Evolutionary conservation across 2,329 filamentous ascomycete genomes (phyloP), one percentile per base, ranked within the genome.

Genomic region (Neurospora sp.): DNA sequence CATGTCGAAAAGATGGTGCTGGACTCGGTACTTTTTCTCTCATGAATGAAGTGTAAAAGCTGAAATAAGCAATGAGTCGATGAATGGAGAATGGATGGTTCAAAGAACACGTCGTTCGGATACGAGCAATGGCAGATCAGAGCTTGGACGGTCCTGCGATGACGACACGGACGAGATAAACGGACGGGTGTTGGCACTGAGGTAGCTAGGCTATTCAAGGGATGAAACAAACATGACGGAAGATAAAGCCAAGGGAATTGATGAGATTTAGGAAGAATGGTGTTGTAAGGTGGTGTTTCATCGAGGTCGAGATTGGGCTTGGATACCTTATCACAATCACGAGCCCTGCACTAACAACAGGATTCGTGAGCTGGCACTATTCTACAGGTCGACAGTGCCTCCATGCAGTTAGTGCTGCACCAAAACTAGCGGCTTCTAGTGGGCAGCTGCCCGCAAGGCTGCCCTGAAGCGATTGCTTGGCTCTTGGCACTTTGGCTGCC

Each of bases 1-100:
- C 84, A 86, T 86, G 71, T 68, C 19, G 33, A 39, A 65, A 15
- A 41, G 46, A 67, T 36, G 39, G 33, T 11, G 40, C 38, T 15
- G 39, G 28, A 68, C 10, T 8, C 3, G 23, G 52, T 33, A 4
- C 6, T 33, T 33, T 33, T 4, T 6, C 52, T 33, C 23, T 33
- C 52, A 62, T 62, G 46, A 28, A 52, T 52, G 23, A 62, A 33
- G 52, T 17, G 52, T 8, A 17, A 33, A 62, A 17, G 12, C 52
- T 62, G 23, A 62, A 28, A 15, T 8, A 17, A 12, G 23, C 12
- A 62, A 62, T 62, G 23, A 8, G 15, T 62, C 12, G 52, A 33
- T 62, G 52, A 33, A 62, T 33, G 12, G 19, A 52, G 10, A 23
- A 52, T 23, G 19, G 19, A 28, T 28, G 43, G n/a, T 52, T 19